Evolutionary conservation across 371 early-diverging fungal species (phyloP), one percentile per base, ranked within the genome.

Genomic region (Actinomucor elegans): DNA sequence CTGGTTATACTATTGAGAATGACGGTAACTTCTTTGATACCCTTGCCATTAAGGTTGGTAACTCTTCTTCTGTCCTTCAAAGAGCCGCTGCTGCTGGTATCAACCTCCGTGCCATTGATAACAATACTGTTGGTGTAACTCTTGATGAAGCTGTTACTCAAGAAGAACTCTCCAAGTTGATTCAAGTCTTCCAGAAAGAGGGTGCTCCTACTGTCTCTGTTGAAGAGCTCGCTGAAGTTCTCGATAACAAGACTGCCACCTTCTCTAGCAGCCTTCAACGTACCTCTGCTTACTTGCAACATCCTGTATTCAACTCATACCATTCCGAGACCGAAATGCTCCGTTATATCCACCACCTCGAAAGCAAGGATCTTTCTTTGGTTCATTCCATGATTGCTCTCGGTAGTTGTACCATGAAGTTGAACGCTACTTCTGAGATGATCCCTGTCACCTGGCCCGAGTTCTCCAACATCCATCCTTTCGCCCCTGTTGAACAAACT

Each of bases 281-380:
- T 64, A 86, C 88, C 40, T 78, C 89, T 3, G 56, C 83, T 5
- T 93, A 81, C 68, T 66, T 97, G 52, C 81, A 87, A 32, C 94
- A 98, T 75, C 86, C 87, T 23, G 84, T 97, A 49, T 98, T 98
- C 85, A 94, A 93, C 83, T 69, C 84, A 47, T 88, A 93, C 72
- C 98, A 96, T 75, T 94, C 94, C n/a, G 98, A 98, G 73, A 97
- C 98, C n/a, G 96, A 96, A 64, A 91, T 97, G 92, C 81, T 97
- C 48, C 88, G 98, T 40, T 98, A 98, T 78, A 89, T 98, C 51
- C 81, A 88, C 41, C 86, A 90, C 57, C 86, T 98, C 35, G 93
- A 95, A 77, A 86, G 85, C 82, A 94, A 93, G 81, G 98, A 98
- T 73, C 81, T 98, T 71, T 95, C 96, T 14, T 79, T 98, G 48